Evolutionary conservation across 1,284 basidiomycete genomes (phyloP), one percentile per base, ranked within the genome.

Genomic region (Sanghuangporus baumii): DNA sequence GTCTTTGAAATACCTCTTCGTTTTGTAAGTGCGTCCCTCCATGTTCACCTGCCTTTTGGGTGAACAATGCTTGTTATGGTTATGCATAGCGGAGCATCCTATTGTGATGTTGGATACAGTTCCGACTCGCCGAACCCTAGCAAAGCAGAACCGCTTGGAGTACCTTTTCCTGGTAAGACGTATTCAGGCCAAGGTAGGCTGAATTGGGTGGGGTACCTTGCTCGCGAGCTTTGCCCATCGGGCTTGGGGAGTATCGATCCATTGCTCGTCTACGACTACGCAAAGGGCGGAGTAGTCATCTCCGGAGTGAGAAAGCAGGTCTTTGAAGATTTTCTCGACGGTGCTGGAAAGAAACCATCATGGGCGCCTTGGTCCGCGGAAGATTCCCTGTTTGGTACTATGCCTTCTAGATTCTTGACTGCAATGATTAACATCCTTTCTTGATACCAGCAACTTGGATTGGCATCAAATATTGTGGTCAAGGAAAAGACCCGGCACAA

Each of bases 381-480:
- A 16, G 74, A 79, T 60, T 72, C 81, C 1, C 70, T 85, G 0
- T 84, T 83, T 66, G 70, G 82, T 83, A 66, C 70, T 78, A 23
- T 26, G 40, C 40, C 23, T 46, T 26, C n/a, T 18, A 54, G 23
- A 12, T 57, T 41, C 55, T 36, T 34, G 6, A 46, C 26, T 26
- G 23, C 23, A 26, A 34, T 50, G 9, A 47, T 12, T 46, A 37
- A 57, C 54, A 31, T 47, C 54, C 47, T 2, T 16, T 2, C n/a
- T 26, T 41, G 16, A 57, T 3, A 57, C 61, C 16, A 87, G 85
- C 84, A 16, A 83, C 80, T 6, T 88, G 84, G 84, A 73, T 86
- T 62, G 85, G 86, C 0, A 85, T 87, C 59, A 87, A 88, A 66
- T 85, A 87, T 70, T 81, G 81, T 73, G 81, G 74, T 81, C 84